Base-by-base conservation (phyloP, 805 yeast species). In the Debaryomyces castellii region DNA sequence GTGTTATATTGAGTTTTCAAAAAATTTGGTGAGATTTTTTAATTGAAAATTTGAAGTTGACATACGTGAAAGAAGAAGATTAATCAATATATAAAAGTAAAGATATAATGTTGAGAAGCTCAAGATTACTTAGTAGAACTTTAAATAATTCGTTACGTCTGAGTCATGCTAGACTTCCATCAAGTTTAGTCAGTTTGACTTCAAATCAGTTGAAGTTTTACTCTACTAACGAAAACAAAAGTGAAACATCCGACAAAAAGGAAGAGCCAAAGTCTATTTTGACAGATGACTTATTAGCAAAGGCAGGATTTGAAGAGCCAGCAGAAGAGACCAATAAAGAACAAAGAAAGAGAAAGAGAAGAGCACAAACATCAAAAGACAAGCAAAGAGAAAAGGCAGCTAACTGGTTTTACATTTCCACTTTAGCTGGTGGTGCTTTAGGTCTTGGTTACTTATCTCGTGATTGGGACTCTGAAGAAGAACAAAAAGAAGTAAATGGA, bases 381-480 rank as follows among this genome's bases (percentile, higher is more conserved):
- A 76, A 80, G 60, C 88, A 87, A 70, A 84, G 96, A 63, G 97
- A 91, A 63, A 79, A 78, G 60, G 80, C 83, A 52, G 90, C 96
- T 46, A 87, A 83, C 61, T 69, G 85, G 68, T 82, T 87, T 58
- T 87, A 87, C 66, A 66, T 83, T 40, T 60, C 81, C 21, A 72
- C 80, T 12, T 76, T 84, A 22, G 82, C 82, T 33, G 78, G 75
- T 21, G 73, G 74, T 11, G 41, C 73, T 24, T 80, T 77, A 17
- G 88, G 82, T 4, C 66, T 74, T 23, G 81, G 73, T 8, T 92
- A 87, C 65, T 63, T 89, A 69, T 78, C 86, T 40, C 81, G 99
- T 63, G 84, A 90, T 56, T 90, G 96, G 89, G 96, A 88, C 50
- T 83, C 80, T 23, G 82, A 74, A 40, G 95, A 85, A 52, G 88